Evolutionary conservation across 805 yeast species (phyloP).

Genomic region (Candida argentea): DNA sequence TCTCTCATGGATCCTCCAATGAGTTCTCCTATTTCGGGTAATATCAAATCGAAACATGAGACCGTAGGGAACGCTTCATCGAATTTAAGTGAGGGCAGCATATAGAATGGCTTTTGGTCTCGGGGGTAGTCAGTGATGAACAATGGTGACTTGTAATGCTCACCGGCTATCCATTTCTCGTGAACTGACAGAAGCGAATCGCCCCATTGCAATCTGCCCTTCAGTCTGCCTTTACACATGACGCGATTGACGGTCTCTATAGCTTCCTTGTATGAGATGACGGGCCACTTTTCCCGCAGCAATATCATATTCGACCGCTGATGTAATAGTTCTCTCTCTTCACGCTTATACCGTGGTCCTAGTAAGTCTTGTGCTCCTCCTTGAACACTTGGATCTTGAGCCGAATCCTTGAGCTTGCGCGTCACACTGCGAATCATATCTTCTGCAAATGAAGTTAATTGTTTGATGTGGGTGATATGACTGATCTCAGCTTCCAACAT

Average conservation of each 20-base stretch:
- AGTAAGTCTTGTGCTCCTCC: slow-evolving; percentile 19
- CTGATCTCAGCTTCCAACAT: slow-evolving; percentile 91
- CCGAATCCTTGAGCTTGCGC: slow-evolving; percentile 9
- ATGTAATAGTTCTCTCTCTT: slow-evolving; percentile 24
- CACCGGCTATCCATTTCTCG: slow-evolving; percentile 83
- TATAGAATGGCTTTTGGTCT: slow-evolving; percentile 79
- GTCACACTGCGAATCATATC: slow-evolving; percentile 49
- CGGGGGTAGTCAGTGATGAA: slow-evolving; percentile 86
- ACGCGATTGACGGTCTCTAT: slow-evolving; percentile 37
- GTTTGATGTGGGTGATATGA: slow-evolving; percentile 46
- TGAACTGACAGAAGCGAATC: slow-evolving; percentile 72
- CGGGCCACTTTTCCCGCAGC: slow-evolving; percentile 43
- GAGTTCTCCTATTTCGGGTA: slow-evolving; percentile 89
- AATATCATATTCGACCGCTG: slow-evolving; percentile 54
- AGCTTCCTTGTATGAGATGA: slow-evolving; percentile 71
- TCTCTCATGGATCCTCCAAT: slow-evolving; percentile 94
- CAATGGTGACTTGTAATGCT: slow-evolving; percentile 59
- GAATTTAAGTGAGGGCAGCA: slow-evolving; percentile 44
- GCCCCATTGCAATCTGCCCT: slow-evolving; percentile 45
- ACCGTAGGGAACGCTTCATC: slow-evolving; percentile 45
- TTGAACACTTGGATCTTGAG: neutral
- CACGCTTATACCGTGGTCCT: slow-evolving; percentile 26
- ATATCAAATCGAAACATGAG: slow-evolving; percentile 79
- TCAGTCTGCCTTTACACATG: slow-evolving; percentile 30
- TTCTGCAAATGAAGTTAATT: slow-evolving; percentile 60